These are phyloP conservation scores for Hypoxylon sp. DNA, from an alignment of 2,329 filamentous ascomycete genomes.

Conservation along the genomic window DNA sequence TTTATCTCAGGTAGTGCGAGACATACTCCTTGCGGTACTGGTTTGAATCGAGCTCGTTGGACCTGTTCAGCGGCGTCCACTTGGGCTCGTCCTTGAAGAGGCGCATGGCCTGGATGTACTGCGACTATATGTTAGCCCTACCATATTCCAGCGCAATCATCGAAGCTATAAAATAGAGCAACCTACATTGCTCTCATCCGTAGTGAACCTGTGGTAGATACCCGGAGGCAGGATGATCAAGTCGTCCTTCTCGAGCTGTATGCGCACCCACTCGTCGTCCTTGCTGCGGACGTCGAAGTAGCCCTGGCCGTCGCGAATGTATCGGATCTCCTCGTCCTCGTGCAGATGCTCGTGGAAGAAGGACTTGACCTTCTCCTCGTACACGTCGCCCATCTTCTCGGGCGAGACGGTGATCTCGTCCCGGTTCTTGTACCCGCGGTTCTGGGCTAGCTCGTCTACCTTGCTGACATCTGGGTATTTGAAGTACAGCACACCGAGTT, in stretches of 20 bases:
- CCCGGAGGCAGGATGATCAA: constrained; percentile 93
- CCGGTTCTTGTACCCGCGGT: constrained; percentile 91
- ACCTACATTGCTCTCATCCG: constrained; percentile 88
- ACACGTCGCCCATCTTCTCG: constrained; percentile 84
- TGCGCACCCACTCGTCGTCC: constrained; percentile 90
- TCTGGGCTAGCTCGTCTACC: constrained; percentile 80
- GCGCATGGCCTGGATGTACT: constrained; percentile 97
- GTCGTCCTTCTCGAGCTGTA: constrained; percentile 87
- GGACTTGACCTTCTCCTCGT: constrained; percentile 92
- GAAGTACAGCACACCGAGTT: constrained; percentile 86
- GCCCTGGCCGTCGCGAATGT: constrained; percentile 88
- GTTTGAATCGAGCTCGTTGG: constrained; percentile 83
- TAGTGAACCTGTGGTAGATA: constrained; percentile 98
- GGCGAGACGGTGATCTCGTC: constrained; percentile 94
- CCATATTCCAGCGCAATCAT: neutral
- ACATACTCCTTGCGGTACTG: constrained; percentile 85
- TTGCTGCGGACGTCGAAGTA: constrained; percentile 93
- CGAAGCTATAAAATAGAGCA: constrained; percentile 47
- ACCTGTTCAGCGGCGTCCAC: constrained; percentile 94
- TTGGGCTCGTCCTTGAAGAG: constrained; percentile 99
- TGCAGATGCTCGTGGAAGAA: constrained; percentile 98
- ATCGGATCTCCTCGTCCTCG: constrained; percentile 98
- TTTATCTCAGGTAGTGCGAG: constrained; percentile 56
- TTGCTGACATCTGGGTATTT: constrained; percentile 72
- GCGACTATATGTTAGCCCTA: constrained; percentile 2